phyloP scores from a whole-genome alignment of 148 eudicot genomes.

The Vaccinium macrocarpon region DNA sequence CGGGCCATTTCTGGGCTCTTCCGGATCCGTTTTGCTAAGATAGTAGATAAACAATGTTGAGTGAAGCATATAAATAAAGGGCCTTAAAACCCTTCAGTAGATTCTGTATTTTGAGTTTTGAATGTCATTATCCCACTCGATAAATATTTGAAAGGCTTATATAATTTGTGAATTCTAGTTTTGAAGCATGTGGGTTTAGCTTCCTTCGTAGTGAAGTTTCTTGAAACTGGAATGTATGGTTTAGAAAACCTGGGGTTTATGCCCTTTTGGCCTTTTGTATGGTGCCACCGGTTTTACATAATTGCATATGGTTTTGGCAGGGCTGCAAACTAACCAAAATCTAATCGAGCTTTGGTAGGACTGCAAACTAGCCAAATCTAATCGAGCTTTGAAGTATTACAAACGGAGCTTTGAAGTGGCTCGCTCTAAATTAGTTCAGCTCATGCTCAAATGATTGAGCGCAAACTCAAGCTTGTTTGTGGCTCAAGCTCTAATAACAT shows the following conservation, averaged over 20 bases:
- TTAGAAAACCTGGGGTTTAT: too few relatives aligned
- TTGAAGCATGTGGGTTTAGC: neutral
- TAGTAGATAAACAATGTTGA: neutral
- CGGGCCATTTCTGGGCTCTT: too few relatives aligned
- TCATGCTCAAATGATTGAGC: neutral
- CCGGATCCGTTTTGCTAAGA: neutral
- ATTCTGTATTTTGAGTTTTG: neutral
- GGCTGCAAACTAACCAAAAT: too few relatives aligned
- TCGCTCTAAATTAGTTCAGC: constrained; percentile 13
- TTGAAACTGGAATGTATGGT: neutral
- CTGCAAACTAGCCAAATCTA: too few relatives aligned
- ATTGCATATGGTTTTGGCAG: too few relatives aligned
- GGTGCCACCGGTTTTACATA: too few relatives aligned
- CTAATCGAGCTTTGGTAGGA: too few relatives aligned
- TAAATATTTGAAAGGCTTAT: neutral
- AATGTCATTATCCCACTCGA: neutral
- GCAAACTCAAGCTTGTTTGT: neutral
- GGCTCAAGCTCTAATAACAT: too few relatives aligned
- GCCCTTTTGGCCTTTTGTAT: too few relatives aligned
- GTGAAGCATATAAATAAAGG: neutral
- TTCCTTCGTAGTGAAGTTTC: neutral
- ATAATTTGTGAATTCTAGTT: neutral
- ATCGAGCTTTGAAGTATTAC: too few relatives aligned
- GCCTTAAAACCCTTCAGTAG: neutral
- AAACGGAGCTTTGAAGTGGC: too few relatives aligned